Evolutionary conservation across 1,139 yeast genomes (phyloP), one percentile per base, ranked within the genome.

Genomic region (Yamadazyma buinensis): DNA sequence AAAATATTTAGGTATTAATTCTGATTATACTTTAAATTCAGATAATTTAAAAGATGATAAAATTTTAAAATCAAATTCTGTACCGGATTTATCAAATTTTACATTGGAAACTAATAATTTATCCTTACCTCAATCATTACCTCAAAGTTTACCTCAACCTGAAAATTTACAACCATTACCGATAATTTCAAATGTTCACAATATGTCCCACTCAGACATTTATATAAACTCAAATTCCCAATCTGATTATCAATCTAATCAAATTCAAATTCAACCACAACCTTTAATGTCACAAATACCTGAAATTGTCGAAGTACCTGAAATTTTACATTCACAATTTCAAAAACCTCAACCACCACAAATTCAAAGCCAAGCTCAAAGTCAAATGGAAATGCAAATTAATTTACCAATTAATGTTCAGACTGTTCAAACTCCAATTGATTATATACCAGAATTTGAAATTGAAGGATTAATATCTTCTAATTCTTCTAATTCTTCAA

Each of bases 31-130:
- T n/a, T n/a, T n/a, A n/a, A n/a, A n/a, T n/a, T n/a, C n/a, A n/a
- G n/a, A n/a, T n/a, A n/a, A n/a, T n/a, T n/a, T n/a, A n/a, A 29
- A 17, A 3, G 30, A 26, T 19, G 12, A 33, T 17, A n/a, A n/a
- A n/a, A n/a, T n/a, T n/a, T n/a, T n/a, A 18, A 50, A 61, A 28
- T 59, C 64, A 10, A 49, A 48, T 27, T 57, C 64, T 2, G 57
- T 49, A 6, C 65, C 65, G 11, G 59, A 58, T 43, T 51, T 60
- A 40, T 48, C 52, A 2, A 49, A 46, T 27, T 45, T 34, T 30
- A 35, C 35, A 24, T 32, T 38, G 22, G 34, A 21, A 29, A 33
- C 45, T 12, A 21, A 14, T n/a, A 20, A 29, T 34, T 28, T 26
- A 15, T 17, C 35, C 3, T 29, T 29, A 22, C 31, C 31, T 12